Evolutionary conservation across 2,329 filamentous ascomycete genomes (phyloP), one percentile per base, ranked within the genome.

Genomic region (Epicoccum nigrum): DNA sequence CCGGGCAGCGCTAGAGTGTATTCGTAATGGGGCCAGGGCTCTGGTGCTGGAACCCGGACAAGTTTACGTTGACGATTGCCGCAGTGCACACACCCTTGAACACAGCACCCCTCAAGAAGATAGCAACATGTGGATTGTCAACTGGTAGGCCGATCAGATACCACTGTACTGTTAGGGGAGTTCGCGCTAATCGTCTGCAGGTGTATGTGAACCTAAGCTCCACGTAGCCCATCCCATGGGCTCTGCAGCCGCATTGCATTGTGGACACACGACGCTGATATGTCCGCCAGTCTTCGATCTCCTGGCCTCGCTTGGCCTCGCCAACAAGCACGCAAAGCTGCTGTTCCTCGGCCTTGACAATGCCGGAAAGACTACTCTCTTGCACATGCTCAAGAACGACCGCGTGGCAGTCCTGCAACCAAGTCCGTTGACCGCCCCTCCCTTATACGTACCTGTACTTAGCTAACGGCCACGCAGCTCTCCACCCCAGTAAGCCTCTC

Each of bases 311-410:
- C 83, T 96, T 57, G 91, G 91, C 67, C 82, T 96, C 69, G 81
- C 92, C 64, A 96, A 95, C 85, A 96, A 95, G 84, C 90, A 95
- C 76, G 91, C 90, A 67, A 65, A 66, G 47, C 59, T 65, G 11
- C 56, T 64, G 42, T 95, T 96, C 79, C 86, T 96, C 58, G 91
- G 91, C 65, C 86, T 96, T 51, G 90, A 95, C 74, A 95, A 95
- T 80, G 91, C 91, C 41, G 91, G 91, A 77, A 95, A 96, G 83
- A 95, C 91, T 43, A 95, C 91, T 30, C 80, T 95, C 60, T 78
- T 95, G 73, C 91, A 96, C 77, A 95, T 95, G 91, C 76, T 96
- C 76, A 96, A 96, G 88, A 64, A 64, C 76, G 91, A 95, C 78
- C 88, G 91, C 72, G 90, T 95, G 62, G 91, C 91, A 47, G 90